Base-by-base conservation (phyloP, 2,329 filamentous ascomycete species). In the Aspergillus piperis region DNA sequence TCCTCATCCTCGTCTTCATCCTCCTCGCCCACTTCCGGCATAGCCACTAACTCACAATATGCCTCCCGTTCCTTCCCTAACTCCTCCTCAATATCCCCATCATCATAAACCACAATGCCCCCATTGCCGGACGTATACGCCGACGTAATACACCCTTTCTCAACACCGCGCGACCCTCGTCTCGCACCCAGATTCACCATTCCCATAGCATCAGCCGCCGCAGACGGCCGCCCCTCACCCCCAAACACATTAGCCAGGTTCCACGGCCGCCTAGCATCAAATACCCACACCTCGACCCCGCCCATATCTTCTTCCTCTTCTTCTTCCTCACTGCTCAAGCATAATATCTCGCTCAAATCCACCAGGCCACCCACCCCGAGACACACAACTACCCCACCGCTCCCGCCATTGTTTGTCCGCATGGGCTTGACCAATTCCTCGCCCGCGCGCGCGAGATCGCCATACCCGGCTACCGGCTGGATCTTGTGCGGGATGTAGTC, bases 401-500 rank as follows among this genome's bases (percentile, higher is more conserved):
- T 89, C 8, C 94, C 94, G 23, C 94, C 94, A 59, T 90, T 85
- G 30, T 87, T 87, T 71, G 90, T 88, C 82, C 92, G 93, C 91
- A 97, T 92, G 10, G 92, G 92, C 57, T 83, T 84, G 42, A 97
- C 90, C 48, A 96, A 83, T 66, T 93, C 88, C 71, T 86, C 85
- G 49, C 93, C 93, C 21, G 89, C 89, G 68, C 87, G 88, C 71
- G 91, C 85, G 50, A 99, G 86, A 75, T 98, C 95, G 66, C 87
- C 88, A 86, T 97, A 98, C 58, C 95, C 95, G 19, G 91, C 87
- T 57, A 99, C 89, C 1, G 95, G 95, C 71, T 97, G 91, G 71
- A 98, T 96, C 78, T 97, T 98, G 81, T 98, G 94, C 13, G 90
- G 91, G 68, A 99, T 96, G 74, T 96, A 98, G 81, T 99, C 95